These are phyloP conservation scores for Suillus sp. DNA, from an alignment of 768 basidiomycete species.

Conservation along the genomic window DNA sequence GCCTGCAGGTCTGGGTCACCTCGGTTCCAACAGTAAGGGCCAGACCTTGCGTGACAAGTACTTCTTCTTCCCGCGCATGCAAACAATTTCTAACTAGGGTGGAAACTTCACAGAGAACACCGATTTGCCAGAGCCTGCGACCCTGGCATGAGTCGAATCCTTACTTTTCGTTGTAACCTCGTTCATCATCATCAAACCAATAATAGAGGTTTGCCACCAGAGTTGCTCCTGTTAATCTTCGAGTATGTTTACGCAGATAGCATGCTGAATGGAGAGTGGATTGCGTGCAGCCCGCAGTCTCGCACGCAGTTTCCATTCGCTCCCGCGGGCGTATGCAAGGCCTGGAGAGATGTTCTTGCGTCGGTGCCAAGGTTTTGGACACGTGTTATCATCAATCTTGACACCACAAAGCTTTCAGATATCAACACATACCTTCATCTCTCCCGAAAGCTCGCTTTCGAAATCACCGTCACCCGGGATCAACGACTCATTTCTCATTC, in stretches of 20 bases:
- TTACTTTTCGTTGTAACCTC: not conserved
- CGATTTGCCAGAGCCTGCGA: not conserved
- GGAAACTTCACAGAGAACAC: slow-evolving; percentile 1
- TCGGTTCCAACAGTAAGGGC: not conserved
- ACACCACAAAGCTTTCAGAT: slow-evolving; percentile 9
- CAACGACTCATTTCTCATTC: not conserved
- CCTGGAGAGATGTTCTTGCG: slow-evolving; percentile 12
- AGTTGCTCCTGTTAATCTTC: slow-evolving; percentile 1
- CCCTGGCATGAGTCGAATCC: not conserved
- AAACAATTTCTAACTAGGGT: not conserved
- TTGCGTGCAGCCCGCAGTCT: not conserved
- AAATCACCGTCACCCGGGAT: slow-evolving; percentile 7
- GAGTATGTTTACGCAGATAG: slow-evolving; percentile 5
- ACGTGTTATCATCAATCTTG: slow-evolving; percentile 13
- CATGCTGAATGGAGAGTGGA: not conserved
- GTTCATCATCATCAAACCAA: not conserved
- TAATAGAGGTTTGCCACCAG: slow-evolving; percentile 1
- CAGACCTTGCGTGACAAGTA: not conserved
- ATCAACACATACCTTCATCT: slow-evolving; percentile 12
- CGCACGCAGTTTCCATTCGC: slow-evolving; percentile 13
- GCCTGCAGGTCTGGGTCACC: not conserved
- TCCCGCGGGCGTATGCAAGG: slow-evolving; percentile 10
- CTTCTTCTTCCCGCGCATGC: not conserved
- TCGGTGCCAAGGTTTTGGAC: slow-evolving; percentile 16
- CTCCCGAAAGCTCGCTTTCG: slow-evolving; percentile 11